Evolutionary conservation across 768 basidiomycete species (phyloP).

Genomic region (Suillus brevipes): DNA sequence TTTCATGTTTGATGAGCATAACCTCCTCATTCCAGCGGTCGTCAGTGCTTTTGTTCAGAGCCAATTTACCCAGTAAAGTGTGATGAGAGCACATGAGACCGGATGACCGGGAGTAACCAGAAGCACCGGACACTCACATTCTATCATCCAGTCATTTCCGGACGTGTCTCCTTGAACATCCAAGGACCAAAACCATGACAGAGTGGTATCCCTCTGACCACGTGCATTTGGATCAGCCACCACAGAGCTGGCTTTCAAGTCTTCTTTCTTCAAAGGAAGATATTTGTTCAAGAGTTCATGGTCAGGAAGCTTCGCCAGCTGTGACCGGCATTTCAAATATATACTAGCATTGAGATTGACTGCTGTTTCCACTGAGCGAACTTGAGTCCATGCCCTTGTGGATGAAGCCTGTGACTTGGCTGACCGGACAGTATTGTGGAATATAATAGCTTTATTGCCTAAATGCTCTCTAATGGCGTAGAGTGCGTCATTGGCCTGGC

Average conservation of each 20-base stretch:
- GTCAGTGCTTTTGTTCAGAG: conserved; percentile 5
- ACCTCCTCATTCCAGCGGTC: conserved; percentile 5
- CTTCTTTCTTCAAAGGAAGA: neutral
- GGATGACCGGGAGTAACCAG: neutral
- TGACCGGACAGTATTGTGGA: neutral
- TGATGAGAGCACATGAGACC: neutral
- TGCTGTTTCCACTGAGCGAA: neutral
- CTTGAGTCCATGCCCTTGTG: neutral
- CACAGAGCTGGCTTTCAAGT: conserved; percentile 8
- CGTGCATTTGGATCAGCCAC: conserved; percentile 6
- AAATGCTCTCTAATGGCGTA: conserved; percentile 9
- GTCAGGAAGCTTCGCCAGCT: neutral
- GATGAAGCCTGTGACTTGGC: neutral
- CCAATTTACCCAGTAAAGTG: conserved; percentile 12
- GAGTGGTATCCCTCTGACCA: conserved; percentile 2
- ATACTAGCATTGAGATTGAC: conserved; percentile 8
- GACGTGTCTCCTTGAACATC: conserved; percentile 4
- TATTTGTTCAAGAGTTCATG: neutral
- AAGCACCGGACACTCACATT: conserved; percentile 7
- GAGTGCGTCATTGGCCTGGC: conserved; percentile 21
- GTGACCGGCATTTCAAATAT: neutral
- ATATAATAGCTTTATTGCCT: conserved; percentile 14
- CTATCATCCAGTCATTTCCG: conserved; percentile 11
- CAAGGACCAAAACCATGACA: conserved; percentile 13
- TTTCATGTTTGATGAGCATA: neutral